Evolutionary conservation across 2,329 filamentous ascomycete genomes (phyloP), one percentile per base, ranked within the genome.

Genomic region (Cladosporium sp.): DNA sequence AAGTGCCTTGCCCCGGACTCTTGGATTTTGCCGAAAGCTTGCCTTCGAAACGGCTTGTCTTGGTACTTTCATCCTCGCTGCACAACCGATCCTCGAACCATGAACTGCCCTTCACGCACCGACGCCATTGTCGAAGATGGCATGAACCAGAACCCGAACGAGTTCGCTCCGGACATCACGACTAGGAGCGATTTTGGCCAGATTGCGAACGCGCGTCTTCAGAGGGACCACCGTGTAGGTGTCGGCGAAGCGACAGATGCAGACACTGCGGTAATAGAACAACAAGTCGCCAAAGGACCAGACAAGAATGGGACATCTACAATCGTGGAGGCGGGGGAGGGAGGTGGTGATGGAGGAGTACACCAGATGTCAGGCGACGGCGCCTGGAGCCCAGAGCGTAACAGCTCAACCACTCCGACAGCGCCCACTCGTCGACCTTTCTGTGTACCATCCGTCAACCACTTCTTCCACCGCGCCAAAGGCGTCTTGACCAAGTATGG

Each of bases 81-180:
- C 28, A 53, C 46, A 53, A 36, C 8, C 46, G 18, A 62, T n/a
- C 48, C 5, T 53, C 23, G 39, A 26, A 69, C 26, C 63, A 90
- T 90, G 88, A 89, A 89, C 72, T 88, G 87, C 74, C 87, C 87
- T 65, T 89, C 87, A 6, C 81, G 86, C 69, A 86, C 82, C 34
- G 87, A 90, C 67, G 78, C 79, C 13, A 82, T 86, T 65, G 79
- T 81, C 32, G 75, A 81, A 58, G 79, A 81, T 58, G 81, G 85
- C 60, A 87, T 83, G 78, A 90, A 89, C 72, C 88, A 89, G 76
- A 89, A 81, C 68, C 88, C 87, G 0, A 79, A 82, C 64, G 78
- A 79, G 2, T 76, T 89, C 64, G 83, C 83, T 65, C 81, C 82
- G n/a, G 87, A 89, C 73, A 78, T 83, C 36, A 89, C 87, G 2